Evolutionary conservation across 2,329 filamentous ascomycete genomes (phyloP).

Genomic region (Lecanicillium sp.): DNA sequence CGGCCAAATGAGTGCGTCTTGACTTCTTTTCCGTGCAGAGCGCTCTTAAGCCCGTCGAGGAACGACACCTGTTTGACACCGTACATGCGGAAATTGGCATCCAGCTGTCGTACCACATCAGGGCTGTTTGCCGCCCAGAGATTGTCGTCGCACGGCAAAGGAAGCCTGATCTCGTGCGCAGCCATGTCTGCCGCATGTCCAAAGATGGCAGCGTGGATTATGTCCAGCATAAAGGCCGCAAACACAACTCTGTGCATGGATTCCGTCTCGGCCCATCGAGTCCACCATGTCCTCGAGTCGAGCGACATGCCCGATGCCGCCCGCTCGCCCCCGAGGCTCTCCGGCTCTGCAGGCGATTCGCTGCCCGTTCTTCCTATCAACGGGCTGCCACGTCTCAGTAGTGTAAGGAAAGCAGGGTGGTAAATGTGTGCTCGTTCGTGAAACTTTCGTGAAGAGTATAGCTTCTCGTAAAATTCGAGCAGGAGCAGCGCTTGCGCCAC

Average conservation of each 20-base stretch:
- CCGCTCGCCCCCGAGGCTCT: constrained; percentile 20
- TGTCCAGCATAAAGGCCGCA: constrained; percentile 83
- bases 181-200: constrained; percentile 87
- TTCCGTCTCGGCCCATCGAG: constrained; percentile 82
- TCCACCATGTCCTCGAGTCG: constrained; percentile 58
- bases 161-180: constrained; percentile 79
- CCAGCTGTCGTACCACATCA: constrained; percentile 67
- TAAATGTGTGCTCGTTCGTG: constrained; percentile 89
- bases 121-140: constrained; percentile 78
- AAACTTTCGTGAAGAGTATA: constrained; percentile 73
- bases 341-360: constrained; percentile 63
- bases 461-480: constrained; percentile 86
- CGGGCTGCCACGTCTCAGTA: constrained; percentile 80
- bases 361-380: constrained; percentile 72
- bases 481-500: constrained; percentile 78
- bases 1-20: constrained; percentile 82
- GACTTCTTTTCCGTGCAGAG: constrained; percentile 72
- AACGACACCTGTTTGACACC: constrained; percentile 75
- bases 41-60: constrained; percentile 75
- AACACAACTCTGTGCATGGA: constrained; percentile 82
- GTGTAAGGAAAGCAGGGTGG: constrained; percentile 74
- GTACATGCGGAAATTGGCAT: constrained; percentile 68
- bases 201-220: constrained; percentile 86
- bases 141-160: constrained; percentile 78
- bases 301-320: constrained; percentile 26